Percentiles rank a stretch among this genome's conserved stretches.
These are phyloP conservation scores for Lepidopterella palustris DNA, from an alignment of 495 filamentous ascomycete genomes.

Conservation along the genomic window DNA sequence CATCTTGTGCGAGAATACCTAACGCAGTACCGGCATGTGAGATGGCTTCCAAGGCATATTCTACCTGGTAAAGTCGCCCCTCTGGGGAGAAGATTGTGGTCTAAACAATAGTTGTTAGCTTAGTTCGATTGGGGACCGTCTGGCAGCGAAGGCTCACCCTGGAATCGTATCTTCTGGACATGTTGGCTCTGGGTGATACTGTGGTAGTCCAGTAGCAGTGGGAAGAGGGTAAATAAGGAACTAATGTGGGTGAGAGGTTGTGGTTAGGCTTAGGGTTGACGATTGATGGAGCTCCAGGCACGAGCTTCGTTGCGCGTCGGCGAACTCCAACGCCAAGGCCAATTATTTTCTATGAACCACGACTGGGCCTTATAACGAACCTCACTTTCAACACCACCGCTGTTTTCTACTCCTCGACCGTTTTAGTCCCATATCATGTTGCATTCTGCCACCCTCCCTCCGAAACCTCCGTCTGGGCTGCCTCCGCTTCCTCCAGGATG, in stretches of 20 bases:
- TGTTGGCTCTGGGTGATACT: conserved; percentile 39
- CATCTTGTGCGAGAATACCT: conserved; percentile 93
- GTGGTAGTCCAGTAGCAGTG: not conserved
- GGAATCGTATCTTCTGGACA: conserved; percentile 99
- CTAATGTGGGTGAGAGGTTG: not conserved
- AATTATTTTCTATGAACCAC: not conserved
- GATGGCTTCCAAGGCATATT: conserved; percentile 98
- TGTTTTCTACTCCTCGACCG: not conserved
- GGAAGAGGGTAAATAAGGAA: not conserved
- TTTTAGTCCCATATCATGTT: conserved; percentile 42
- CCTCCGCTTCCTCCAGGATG: conserved; percentile 68
- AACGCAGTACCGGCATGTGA: conserved; percentile 96
- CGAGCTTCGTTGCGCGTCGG: conserved; percentile 28
- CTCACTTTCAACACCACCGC: conserved; percentile 7
- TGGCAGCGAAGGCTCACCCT: conserved; percentile 53
- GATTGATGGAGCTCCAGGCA: conserved; percentile 27
- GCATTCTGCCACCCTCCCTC: conserved; percentile 48
- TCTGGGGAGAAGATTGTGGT: conserved; percentile 99
- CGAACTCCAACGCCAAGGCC: conserved; percentile 14
- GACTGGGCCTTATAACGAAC: conserved; percentile 3
- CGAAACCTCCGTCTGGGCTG: conserved; percentile 44
- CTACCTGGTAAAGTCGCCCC: conserved; percentile 96
- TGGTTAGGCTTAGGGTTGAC: conserved; percentile 11
- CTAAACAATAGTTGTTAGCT: conserved; percentile 49
- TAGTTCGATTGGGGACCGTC: conserved; percentile 3